Base-by-base conservation (phyloP, 139 green algal species). In the Chlamydomonas sp. region DNA sequence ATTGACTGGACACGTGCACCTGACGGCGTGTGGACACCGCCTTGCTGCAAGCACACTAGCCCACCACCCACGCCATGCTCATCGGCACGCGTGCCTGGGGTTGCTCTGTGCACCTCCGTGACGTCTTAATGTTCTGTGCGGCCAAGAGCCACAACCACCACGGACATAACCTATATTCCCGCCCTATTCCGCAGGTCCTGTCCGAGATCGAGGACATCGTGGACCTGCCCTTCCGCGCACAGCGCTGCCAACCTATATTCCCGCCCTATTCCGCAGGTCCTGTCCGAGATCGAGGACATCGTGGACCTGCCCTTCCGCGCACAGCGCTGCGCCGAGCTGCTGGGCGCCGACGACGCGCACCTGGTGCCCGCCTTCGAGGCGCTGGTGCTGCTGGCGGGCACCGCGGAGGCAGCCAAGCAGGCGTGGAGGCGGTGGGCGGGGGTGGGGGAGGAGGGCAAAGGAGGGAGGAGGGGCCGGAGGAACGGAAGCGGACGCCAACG, bases 341-440 rank as follows among this genome's bases (percentile, higher is more conserved):
- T 91, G 74, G 31, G 90, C 63, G 73, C 62, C 31, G 91, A 94
- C 66, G 78, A 85, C 4, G 77, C 59, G 69, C 80, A 88, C 58
- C 71, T 93, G 72, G 72, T 95, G 66, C 81, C 91, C 1, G 89
- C 88, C 10, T 93, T 94, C 74, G 91, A 95, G 90, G 93, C 91
- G 57, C 84, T 94, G 10, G 89, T 88, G 10, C 90, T 95, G 71
- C 92, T 98, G 78, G 93, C 96, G 73, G 95, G 93, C 16, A 98
- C 93, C 0, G 93, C 91, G 72, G 92, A 93, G 68, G 94, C 95
- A 84, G 93, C 94, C 59, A 94, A 96, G 89, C 86, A 88, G 75
- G 92, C 94, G 8, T 93, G 90, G 92, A 78, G 86, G 49, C 80
- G 90, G 90, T 92, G 72, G 12, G 85, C 0, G 49, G 18, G 58